These are phyloP conservation scores for Metarhizium sp. DNA, from an alignment of 2,329 filamentous ascomycete species.

Conservation along the genomic window DNA sequence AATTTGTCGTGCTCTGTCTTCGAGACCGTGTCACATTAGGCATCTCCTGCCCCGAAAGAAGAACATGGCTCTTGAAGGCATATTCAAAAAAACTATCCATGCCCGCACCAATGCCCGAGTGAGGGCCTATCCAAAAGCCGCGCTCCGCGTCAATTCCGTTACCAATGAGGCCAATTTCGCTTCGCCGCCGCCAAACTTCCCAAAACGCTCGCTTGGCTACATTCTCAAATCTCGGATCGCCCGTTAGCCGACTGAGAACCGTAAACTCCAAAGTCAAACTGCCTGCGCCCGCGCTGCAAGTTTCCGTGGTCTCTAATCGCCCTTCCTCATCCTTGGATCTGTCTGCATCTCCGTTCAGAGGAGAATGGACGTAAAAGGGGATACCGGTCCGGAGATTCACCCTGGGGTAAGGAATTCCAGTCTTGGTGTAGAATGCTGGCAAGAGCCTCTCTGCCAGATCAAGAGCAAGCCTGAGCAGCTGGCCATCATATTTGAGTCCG, in stretches of 20 bases:
- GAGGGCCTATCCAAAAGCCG: conserved; percentile 79
- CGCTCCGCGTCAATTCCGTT: conserved; percentile 88
- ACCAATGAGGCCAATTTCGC: conserved; percentile 77
- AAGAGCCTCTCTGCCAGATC: conserved; percentile 78
- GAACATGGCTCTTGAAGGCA: conserved; percentile 84
- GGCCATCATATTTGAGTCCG: conserved; percentile 77
- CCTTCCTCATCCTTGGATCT: conserved; percentile 25
- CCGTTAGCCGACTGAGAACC: conserved; percentile 78
- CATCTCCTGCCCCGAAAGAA: conserved; percentile 66
- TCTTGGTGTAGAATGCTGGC: conserved; percentile 85
- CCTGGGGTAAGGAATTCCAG: conserved; percentile 86
- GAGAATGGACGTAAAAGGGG: conserved; percentile 84
- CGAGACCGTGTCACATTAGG: conserved; percentile 37
- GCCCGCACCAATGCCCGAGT: conserved; percentile 90
- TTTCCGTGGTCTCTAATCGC: conserved; percentile 73
- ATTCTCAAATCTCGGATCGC: conserved; percentile 79
- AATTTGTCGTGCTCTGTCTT: conserved; percentile 30
- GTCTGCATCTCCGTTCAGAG: conserved; percentile 50
- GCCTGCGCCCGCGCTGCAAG: conserved; percentile 92
- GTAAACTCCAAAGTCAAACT: conserved; percentile 92
- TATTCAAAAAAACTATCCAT: conserved; percentile 99
- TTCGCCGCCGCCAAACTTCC: conserved; percentile 88
- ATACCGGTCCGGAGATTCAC: conserved; percentile 88
- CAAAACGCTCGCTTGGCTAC: conserved; percentile 89
- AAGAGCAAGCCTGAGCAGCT: conserved; percentile 78